A percentile compares a stretch with the other conserved stretches of the same genome.
phyloP scores from a whole-genome alignment of 257 asterid genomes.

The Cynanchum wilfordii region DNA sequence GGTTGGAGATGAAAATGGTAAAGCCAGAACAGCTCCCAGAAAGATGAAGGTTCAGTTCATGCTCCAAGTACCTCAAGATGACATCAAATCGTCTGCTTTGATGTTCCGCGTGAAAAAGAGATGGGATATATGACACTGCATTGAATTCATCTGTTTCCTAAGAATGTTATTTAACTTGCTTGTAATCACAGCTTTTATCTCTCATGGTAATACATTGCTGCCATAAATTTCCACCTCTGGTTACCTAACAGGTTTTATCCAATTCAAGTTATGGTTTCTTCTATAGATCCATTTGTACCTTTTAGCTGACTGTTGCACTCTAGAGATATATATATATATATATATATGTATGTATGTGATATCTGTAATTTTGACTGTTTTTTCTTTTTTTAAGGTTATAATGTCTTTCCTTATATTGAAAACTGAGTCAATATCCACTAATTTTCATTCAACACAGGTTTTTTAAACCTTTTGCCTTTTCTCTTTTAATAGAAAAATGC shows the following conservation, averaged over 20 bases:
- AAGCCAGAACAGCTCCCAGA: slow-evolving; percentile 78
- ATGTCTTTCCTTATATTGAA: not conserved
- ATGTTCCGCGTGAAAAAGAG: slow-evolving; percentile 93
- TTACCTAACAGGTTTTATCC: not conserved
- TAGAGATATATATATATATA: not conserved
- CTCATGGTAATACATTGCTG: not conserved
- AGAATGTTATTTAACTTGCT: not conserved
- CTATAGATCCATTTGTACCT: not conserved
- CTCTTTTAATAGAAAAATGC: no score
- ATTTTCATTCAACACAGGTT: no score
- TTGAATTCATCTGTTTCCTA: not conserved
- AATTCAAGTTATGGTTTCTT: not conserved
- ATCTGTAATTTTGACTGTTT: not conserved
- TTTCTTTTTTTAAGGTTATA: not conserved
- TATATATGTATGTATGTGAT: not conserved
- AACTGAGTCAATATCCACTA: not conserved
- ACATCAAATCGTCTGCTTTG: slow-evolving; percentile 56
- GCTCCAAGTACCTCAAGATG: slow-evolving; percentile 96
- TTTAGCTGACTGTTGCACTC: not conserved
- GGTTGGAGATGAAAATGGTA: slow-evolving; percentile 84
- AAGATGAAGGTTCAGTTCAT: slow-evolving; percentile 90
- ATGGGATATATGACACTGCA: slow-evolving; percentile 59
- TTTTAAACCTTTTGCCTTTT: no score
- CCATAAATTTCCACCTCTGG: not conserved
- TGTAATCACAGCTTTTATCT: not conserved